Conservation (phyloP, 495 filamentous ascomycete species). For the Thozetella sp. region DNA sequence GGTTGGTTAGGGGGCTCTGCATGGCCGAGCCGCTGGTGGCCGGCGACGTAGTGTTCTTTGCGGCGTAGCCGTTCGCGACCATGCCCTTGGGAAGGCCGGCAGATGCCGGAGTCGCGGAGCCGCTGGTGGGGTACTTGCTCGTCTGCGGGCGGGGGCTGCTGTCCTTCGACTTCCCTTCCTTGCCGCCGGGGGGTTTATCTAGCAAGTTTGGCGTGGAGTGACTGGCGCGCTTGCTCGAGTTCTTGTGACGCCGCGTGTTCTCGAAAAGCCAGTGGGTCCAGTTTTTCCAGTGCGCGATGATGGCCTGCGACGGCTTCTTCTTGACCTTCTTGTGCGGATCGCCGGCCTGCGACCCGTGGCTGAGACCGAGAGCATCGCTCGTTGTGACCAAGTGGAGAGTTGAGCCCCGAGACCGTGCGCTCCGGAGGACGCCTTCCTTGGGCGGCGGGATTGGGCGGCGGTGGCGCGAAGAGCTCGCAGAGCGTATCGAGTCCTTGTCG, state of each 20-base stretch:
- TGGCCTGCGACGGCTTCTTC: conserved; percentile 48
- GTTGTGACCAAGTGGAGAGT: conserved; percentile 80
- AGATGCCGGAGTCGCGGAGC: conserved; percentile 14
- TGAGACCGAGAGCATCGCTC: conserved; percentile 36
- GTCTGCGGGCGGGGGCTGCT: conserved; percentile 53
- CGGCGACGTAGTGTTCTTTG: conserved; percentile 8
- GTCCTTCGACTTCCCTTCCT: conserved; percentile 48
- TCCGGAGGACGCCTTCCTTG: conserved; percentile 69
- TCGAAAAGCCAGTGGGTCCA: conserved; percentile 57
- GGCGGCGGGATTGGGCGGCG: conserved; percentile 79
- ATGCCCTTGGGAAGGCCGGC: conserved; percentile 33
- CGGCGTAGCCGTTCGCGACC: conserved; percentile 33
- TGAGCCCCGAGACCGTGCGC: conserved; percentile 70
- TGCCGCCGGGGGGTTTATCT: conserved; percentile 35
- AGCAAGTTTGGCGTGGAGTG: conserved; percentile 55
- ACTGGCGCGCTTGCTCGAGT: conserved; percentile 46
- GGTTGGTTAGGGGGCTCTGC: conserved; percentile 14
- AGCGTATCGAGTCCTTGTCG: conserved; percentile 77
- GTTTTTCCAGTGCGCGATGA: conserved; percentile 74
- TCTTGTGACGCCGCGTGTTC: conserved; percentile 41
- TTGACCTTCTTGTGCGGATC: conserved; percentile 38
- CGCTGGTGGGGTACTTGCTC: conserved; percentile 46
- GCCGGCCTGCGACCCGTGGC: conserved; percentile 20
- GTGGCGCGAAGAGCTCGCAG: conserved; percentile 67
- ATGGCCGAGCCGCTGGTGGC: conserved; percentile 4